Evolutionary conservation across 441 rosid species (phyloP), one percentile per base, ranked within the genome.

Genomic region (Aleurites moluccanus): DNA sequence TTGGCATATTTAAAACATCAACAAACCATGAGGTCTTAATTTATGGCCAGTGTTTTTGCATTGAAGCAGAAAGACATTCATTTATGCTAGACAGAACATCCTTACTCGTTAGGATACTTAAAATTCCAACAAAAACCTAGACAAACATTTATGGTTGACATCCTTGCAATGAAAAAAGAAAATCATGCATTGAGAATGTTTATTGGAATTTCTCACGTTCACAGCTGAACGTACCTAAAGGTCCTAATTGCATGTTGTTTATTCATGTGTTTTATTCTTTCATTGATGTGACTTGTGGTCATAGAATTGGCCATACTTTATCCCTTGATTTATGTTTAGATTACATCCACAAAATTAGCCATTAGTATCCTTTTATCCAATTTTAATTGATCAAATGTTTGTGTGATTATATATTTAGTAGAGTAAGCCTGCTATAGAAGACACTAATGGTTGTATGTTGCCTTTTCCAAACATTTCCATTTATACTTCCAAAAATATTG

Each of bases 1-100:
- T 63, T 64, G 16, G 16, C 69, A 63, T 49, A 23, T 45, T 15
- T 73, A 33, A 8, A 65, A 44, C 64, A 42, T 74, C 77, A 74
- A 74, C 71, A 55, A 56, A 55, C 53, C 42, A 6, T 35, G 35
- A 35, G 50, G 27, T 56, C 62, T 59, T 66, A 55, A 53, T 65
- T 55, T 44, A 73, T 38, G 30, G 20, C 55, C 57, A 55, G 5
- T 28, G 66, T 55, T 35, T 47, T 42, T 20, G 71, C 71, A 16
- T 44, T 38, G 56, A 4, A 62, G 49, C 15, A 3, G 69, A 50
- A 62, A 63, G 63, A 10, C 40, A 52, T 38, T 55, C 28, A 16
- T 73, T 64, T 53, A 53, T 53, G 40, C 1, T 64, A 10, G 33
- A 23, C 3, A 50, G 49, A 11, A 18, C n/a, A 27, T 27, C 27